Conservation (phyloP, 441 rosid genomes). For the Omphalea diandra region DNA sequence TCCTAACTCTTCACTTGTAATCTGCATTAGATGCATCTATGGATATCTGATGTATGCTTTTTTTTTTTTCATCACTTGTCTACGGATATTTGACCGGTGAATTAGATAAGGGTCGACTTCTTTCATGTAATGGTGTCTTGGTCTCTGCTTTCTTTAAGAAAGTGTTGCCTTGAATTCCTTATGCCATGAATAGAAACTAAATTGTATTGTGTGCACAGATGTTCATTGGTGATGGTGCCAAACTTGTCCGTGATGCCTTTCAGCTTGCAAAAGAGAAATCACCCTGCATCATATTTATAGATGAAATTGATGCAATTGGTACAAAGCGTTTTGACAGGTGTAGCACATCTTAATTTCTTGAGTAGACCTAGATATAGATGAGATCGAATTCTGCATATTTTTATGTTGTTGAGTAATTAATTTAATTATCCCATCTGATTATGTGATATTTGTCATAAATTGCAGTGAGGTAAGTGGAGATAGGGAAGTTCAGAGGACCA, state of each 20-base stretch:
- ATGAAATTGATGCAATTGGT: constrained; percentile 98
- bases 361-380: background rate
- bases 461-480: constrained; percentile 98
- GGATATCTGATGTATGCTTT: background rate
- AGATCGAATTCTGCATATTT: constrained; percentile 6
- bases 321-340: constrained; percentile 97
- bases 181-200: background rate
- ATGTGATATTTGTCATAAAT: constrained; percentile 17
- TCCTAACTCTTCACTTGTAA: background rate
- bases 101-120: background rate
- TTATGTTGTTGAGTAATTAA: background rate
- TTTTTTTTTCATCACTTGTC: background rate
- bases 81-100: background rate
- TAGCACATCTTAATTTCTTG: background rate
- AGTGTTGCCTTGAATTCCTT: background rate
- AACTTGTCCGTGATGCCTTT: constrained; percentile 99
- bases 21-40: background rate
- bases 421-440: constrained; percentile 9
- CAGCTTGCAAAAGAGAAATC: constrained; percentile 98
- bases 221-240: constrained; percentile 99
- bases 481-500: constrained; percentile 95
- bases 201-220: constrained; percentile 52
- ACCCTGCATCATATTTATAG: constrained; percentile 96
- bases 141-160: background rate
- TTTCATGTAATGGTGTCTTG: background rate